Evolutionary conservation across 495 filamentous ascomycete species (phyloP), one percentile per base, ranked within the genome.

Genomic region (Hyaloscypha finlandica): DNA sequence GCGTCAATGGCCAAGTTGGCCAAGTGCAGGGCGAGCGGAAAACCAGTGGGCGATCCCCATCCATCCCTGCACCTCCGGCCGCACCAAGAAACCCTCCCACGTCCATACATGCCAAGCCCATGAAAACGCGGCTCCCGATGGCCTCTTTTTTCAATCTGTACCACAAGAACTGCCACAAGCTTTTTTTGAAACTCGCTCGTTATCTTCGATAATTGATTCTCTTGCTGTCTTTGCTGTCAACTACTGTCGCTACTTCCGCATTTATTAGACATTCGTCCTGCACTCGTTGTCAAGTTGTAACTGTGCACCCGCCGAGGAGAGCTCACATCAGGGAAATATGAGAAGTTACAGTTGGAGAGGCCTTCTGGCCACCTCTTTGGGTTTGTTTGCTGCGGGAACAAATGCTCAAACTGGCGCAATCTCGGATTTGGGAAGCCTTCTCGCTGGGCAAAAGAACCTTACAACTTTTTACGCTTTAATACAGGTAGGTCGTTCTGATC

Each of bases 391-490:
- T 16, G 59, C 56, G 33, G 55, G 60, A 35, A 42, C 60, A 31
- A 63, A n/a, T 48, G 68, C 72, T 29, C 68, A 71, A 56, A 64
- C 65, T 32, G 67, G 55, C 19, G 39, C 66, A 25, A 14, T 74
- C 12, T 59, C 57, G 14, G 72, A 74, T 65, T 60, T 77, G 51
- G 74, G 73, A 0, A 68, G 22, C 19, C 61, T 77, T 42, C 63
- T 78, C 33, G 66, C 68, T 11, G 59, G 59, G 8, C 68, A 75
- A 22, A 64, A 52, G 37, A 73, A 75, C 59, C 68, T 78, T 59
- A 74, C 74, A 30, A 78, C 71, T 6, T 78, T 74, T 64, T 74
- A 76, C 64, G 45, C 53, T 22, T 68, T 78, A 35, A 71, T 78
- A 61, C 73, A 78, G 72, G 73, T 74, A 70, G 25, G 63, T 53